A percentile compares a stretch with the other conserved stretches of the same genome.
Evolutionary conservation across 208 protist species (phyloP).

Genomic region (Acanthamoeba divionensis): DNA sequence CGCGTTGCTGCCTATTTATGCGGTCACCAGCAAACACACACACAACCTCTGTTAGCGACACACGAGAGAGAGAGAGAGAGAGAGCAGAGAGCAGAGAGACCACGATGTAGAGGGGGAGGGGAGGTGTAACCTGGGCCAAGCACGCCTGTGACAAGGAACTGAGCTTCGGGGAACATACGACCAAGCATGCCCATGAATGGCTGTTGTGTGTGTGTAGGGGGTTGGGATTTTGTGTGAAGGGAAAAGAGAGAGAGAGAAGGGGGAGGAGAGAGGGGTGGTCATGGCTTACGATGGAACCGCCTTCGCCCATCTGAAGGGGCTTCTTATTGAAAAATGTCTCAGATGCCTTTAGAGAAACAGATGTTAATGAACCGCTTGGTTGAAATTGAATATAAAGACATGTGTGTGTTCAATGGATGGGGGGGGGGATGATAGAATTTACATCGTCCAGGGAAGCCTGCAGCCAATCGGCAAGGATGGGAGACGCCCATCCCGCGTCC

Average conservation of each 20-base stretch:
- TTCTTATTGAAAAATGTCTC: not conserved
- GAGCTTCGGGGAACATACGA: conserved; percentile 86
- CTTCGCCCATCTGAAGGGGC: conserved; percentile 26
- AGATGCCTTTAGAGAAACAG: too few species aligned
- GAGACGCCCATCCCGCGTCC: not conserved
- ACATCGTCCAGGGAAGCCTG: not conserved
- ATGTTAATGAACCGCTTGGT: too few species aligned
- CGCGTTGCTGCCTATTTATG: conserved; percentile 75
- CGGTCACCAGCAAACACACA: not conserved
- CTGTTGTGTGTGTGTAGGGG: conserved; percentile 88
- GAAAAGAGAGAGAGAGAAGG: not conserved
- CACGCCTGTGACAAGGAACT: conserved; percentile 92
- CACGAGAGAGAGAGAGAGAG: not conserved
- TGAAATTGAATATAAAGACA: too few species aligned
- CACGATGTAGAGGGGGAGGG: not conserved
- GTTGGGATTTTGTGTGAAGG: not conserved
- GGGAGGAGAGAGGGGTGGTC: not conserved
- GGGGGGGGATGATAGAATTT: not conserved
- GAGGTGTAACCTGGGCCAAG: conserved; percentile 79
- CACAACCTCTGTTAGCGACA: not conserved
- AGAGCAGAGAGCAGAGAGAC: not conserved
- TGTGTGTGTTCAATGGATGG: not conserved
- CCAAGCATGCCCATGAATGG: conserved; percentile 92
- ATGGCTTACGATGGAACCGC: not conserved
- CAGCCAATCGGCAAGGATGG: not conserved